Evolutionary conservation across 306 rosid genomes (phyloP).

Genomic region (Malus sylvestris): DNA sequence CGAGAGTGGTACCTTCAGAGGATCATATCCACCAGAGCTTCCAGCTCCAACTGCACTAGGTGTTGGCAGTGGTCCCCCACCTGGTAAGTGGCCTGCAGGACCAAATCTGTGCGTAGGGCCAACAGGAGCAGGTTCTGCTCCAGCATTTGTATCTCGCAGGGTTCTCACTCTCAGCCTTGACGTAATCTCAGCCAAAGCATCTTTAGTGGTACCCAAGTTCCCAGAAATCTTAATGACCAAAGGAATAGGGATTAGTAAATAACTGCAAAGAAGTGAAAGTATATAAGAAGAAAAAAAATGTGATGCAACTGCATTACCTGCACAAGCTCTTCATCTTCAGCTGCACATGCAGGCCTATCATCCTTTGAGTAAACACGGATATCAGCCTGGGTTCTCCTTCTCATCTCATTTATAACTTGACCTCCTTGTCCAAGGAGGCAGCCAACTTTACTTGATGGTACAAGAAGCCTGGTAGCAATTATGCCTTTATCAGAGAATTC

Average conservation of each 20-base stretch:
- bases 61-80: slow-evolving; percentile 11
- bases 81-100: slow-evolving; percentile 13
- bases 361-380: slow-evolving; percentile 29
- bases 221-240: slow-evolving; percentile 25
- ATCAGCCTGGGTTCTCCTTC: slow-evolving; percentile 29
- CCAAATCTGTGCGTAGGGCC: slow-evolving; percentile 12
- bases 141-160: slow-evolving; percentile 25
- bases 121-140: slow-evolving; percentile 20
- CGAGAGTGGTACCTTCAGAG: slow-evolving; percentile 9
- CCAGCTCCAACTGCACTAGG: slow-evolving; percentile 19
- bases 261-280: background rate
- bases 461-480: slow-evolving; percentile 27
- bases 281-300: background rate
- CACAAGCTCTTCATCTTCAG: slow-evolving; percentile 35
- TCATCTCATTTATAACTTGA: slow-evolving; percentile 31
- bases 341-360: slow-evolving; percentile 29
- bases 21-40: slow-evolving; percentile 23
- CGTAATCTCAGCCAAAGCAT: slow-evolving; percentile 34
- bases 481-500: slow-evolving; percentile 23
- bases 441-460: slow-evolving; percentile 28
- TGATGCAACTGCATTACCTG: slow-evolving; percentile 12
- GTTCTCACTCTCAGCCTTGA: slow-evolving; percentile 36
- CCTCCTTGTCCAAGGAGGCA: slow-evolving; percentile 45
- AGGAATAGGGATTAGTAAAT: background rate
- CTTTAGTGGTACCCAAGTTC: slow-evolving; percentile 19